Evolutionary conservation across 2,329 filamentous ascomycete genomes (phyloP), one percentile per base, ranked within the genome.

Genomic region (Lomentospora prolificans): DNA sequence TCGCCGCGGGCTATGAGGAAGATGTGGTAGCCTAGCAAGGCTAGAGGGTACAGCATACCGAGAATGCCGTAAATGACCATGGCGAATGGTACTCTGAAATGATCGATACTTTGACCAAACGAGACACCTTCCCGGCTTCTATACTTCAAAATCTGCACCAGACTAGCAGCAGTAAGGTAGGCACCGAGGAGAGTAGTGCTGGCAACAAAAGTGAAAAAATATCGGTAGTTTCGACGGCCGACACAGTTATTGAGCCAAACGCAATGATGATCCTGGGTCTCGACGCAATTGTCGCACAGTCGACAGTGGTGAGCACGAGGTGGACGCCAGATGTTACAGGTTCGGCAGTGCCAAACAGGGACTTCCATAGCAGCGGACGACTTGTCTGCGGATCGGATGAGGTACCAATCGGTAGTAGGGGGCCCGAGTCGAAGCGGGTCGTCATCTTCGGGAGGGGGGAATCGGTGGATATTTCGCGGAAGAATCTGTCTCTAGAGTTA

Each of bases 231-330:
- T 64, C 94, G 89, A 61, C 92, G 86, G 46, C 94, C 94, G 52
- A 99, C 87, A 62, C 94, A 99, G 69, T 99, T 99, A 73, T 99
- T 99, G 60, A 99, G 81, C 94, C 94, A 99, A 14, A 97, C 91
- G 65, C 94, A 99, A 71, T 99, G 94, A 66, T 99, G 94, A 66
- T 99, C 94, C 62, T 96, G 90, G 0, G 90, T 96, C 70, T 99
- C 94, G 58, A 99, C 82, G 68, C 94, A 99, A 69, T 95, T 96
- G 71, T 99, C 92, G 72, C 94, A 99, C 27, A 96, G 80, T 57
- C 94, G 88, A 71, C 94, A 99, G 72, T 99, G 94, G 67, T 99
- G 95, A 57, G 90, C 90, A 57, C 94, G 88, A 27, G 92, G 91
- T 33, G 94, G 94, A 2, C 94, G 87, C 94, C 94, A 99, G 62